phyloP scores from a whole-genome alignment of 768 basidiomycete genomes.

The Mycena kentingensis region DNA sequence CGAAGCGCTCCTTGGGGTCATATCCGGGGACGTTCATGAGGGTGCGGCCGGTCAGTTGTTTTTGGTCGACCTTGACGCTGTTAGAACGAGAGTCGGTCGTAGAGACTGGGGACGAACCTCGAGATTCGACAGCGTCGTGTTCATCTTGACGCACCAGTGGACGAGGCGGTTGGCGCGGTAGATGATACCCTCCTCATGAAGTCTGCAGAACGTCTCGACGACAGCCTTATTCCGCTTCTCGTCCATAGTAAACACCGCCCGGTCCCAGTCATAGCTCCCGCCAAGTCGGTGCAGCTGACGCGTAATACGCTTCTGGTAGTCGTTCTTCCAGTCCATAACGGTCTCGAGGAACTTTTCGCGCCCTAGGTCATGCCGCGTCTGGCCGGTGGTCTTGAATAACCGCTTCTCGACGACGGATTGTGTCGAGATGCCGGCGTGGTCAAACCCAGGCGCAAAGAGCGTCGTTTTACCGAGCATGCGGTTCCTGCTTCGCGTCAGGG shows the following conservation, averaged over 20 bases:
- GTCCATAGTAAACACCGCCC: constrained; percentile 95
- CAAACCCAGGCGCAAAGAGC: constrained; percentile 91
- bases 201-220: constrained; percentile 83
- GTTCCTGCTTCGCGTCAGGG: too few species aligned
- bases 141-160: constrained; percentile 96
- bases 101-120: constrained; percentile 56
- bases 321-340: constrained; percentile 96
- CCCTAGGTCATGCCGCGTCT: constrained; percentile 92
- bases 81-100: background rate
- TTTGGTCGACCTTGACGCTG: constrained; percentile 79
- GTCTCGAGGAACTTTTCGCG: constrained; percentile 87
- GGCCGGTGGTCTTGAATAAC: constrained; percentile 77
- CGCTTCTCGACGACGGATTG: constrained; percentile 97
- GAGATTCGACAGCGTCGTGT: constrained; percentile 96
- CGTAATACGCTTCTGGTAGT: constrained; percentile 93
- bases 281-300: constrained; percentile 87
- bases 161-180: constrained; percentile 97
- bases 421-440: constrained; percentile 98
- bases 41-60: constrained; percentile 82
- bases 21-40: constrained; percentile 92
- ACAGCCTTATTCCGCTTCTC: constrained; percentile 86
- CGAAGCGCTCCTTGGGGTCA: constrained; percentile 91
- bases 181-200: constrained; percentile 89
- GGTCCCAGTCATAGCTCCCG: constrained; percentile 92
- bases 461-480: constrained; percentile 94